Conservation (phyloP, 2,329 filamentous ascomycete species). For the Magnaporthiopsis rhizophila region DNA sequence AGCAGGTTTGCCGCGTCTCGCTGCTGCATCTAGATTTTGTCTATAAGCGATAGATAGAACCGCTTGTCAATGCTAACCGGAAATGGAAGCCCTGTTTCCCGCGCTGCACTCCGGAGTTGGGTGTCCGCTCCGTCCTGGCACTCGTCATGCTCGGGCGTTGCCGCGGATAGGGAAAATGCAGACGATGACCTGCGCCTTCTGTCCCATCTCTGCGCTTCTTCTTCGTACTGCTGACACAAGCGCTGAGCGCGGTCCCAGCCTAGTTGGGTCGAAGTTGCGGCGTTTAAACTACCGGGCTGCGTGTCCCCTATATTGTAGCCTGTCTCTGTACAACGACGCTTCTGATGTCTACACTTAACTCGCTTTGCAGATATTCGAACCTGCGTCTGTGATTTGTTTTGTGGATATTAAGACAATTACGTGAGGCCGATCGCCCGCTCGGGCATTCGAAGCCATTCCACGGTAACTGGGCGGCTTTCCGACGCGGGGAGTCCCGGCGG, state of each 20-base stretch:
- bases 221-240: not conserved
- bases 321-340: not conserved
- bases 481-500: too few relatives aligned
- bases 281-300: not conserved
- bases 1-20: not conserved
- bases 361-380: too few relatives aligned
- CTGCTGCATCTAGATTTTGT: not conserved
- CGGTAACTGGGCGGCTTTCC: too few relatives aligned
- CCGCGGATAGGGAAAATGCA: not conserved
- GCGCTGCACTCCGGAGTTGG: not conserved
- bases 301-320: not conserved
- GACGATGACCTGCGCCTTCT: not conserved
- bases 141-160: not conserved
- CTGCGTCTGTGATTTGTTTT: not conserved
- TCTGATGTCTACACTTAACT: too few relatives aligned
- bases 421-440: not conserved
- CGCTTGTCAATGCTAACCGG: too few relatives aligned
- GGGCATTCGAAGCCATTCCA: not conserved
- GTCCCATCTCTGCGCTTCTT: not conserved
- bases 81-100: not conserved
- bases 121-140: too few relatives aligned
- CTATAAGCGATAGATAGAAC: not conserved
- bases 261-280: not conserved
- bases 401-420: not conserved
- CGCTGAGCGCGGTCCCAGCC: not conserved